Evolutionary conservation across 2,329 filamentous ascomycete genomes (phyloP).

Genomic region (Xylariaceae sp.): DNA sequence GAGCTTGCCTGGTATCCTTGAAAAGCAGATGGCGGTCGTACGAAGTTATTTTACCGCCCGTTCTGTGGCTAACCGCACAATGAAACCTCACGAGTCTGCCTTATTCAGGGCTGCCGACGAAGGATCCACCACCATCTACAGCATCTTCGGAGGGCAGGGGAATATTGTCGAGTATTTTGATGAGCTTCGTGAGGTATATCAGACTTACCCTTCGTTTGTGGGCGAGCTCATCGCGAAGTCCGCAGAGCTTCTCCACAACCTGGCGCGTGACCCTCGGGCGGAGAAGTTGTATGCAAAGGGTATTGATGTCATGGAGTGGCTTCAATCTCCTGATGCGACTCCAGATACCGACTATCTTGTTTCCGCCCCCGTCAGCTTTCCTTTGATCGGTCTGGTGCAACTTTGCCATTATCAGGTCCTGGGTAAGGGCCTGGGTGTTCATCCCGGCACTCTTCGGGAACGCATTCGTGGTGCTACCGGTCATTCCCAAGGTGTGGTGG

Average conservation of each 20-base stretch:
- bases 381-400: conserved; percentile 92
- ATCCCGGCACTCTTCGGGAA: conserved; percentile 82
- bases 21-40: conserved; percentile 88
- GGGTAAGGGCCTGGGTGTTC: conserved; percentile 82
- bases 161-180: conserved; percentile 99
- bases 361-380: conserved; percentile 90
- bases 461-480: conserved; percentile 84
- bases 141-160: conserved; percentile 92
- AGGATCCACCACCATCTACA: conserved; percentile 78
- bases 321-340: conserved; percentile 81
- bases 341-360: conserved; percentile 93
- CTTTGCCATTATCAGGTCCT: conserved; percentile 93
- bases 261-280: conserved; percentile 76
- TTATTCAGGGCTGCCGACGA: conserved; percentile 84
- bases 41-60: conserved; percentile 89
- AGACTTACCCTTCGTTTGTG: conserved; percentile 85
- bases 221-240: conserved; percentile 76
- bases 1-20: conserved; percentile 78
- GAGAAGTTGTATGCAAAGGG: conserved; percentile 97
- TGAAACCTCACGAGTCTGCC: conserved; percentile 90
- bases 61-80: conserved; percentile 73
- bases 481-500: conserved; percentile 94
- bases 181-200: conserved; percentile 85
- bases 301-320: conserved; percentile 90
- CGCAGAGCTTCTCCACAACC: conserved; percentile 78